These are phyloP conservation scores for Fusarium mexicanum DNA, from an alignment of 2,329 filamentous ascomycete genomes.

Conservation along the genomic window DNA sequence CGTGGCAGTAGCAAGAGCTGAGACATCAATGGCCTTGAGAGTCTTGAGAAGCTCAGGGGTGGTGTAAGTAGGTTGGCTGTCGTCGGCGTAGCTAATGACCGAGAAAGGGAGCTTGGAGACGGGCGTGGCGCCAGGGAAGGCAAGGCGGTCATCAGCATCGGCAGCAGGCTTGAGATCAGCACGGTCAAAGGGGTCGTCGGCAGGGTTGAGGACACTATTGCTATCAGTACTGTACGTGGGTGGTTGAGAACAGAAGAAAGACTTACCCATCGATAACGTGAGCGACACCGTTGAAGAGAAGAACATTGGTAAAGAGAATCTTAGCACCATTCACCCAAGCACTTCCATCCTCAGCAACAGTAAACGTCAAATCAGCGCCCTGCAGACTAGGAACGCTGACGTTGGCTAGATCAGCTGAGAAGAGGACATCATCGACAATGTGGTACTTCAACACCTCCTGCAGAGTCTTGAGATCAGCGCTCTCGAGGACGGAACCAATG, in stretches of 20 bases:
- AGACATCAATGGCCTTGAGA: slow-evolving; percentile 34
- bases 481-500: slow-evolving; percentile 43
- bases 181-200: slow-evolving; percentile 38
- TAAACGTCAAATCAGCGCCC: slow-evolving; percentile 41
- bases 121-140: slow-evolving; percentile 40
- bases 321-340: slow-evolving; percentile 47
- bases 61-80: slow-evolving; percentile 37
- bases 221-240: not conserved
- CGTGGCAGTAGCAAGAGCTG: slow-evolving; percentile 7
- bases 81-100: slow-evolving; percentile 32
- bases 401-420: slow-evolving; percentile 43
- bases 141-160: slow-evolving; percentile 38
- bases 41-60: slow-evolving; percentile 44
- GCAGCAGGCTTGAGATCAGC: slow-evolving; percentile 35
- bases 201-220: slow-evolving; percentile 41
- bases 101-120: slow-evolving; percentile 44
- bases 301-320: slow-evolving; percentile 45
- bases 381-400: slow-evolving; percentile 40
- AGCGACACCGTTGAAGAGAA: slow-evolving; percentile 47
- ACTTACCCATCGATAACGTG: slow-evolving; percentile 47
- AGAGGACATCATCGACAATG: slow-evolving; percentile 46
- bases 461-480: slow-evolving; percentile 37
- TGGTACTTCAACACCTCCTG: slow-evolving; percentile 46
- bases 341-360: slow-evolving; percentile 43
- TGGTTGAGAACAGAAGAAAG: not conserved